Base-by-base conservation (phyloP, 1,139 yeast species). In the Suhomyces bribrorum region DNA sequence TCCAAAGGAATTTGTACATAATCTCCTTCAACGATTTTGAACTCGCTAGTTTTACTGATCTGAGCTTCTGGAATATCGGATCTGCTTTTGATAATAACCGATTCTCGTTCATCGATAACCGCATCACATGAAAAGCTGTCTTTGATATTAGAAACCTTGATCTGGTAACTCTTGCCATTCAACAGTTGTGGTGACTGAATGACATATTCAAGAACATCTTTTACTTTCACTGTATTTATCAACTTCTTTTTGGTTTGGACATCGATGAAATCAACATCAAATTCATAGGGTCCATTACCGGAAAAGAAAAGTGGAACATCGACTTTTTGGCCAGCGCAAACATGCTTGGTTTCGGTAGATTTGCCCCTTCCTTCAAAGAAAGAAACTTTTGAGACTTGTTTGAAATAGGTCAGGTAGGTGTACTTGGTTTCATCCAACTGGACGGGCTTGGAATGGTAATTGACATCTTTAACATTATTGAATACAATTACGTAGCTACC, bases 401-500 rank as follows among this genome's bases (percentile, higher is more conserved):
- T 70, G 57, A 77, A 77, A 46, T 75, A 72, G 0, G 81, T 77
- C 56, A 67, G 69, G 47, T 76, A 78, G 2, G 79, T 67, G 44
- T 71, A 69, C 28, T 59, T 59, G 1, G 47, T 42, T 26, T 63
- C 61, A 13, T 66, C 66, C 28, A 75, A 59, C 3, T 44, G 36
- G 2, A 73, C 58, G 3, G 72, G 63, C 3, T 43, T 37, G 8
- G 48, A 43, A 25, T 64, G 55, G 54, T 84, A 84, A 43, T 80
- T 66, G 29, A 64, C 68, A 53, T 85, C 90, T 23, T 73, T 71
- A 20, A 84, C 52, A 5, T 69, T 66, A 24, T 75, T 68, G 59
- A 92, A 87, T 18, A 79, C 80, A 40, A 92, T 82, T 17, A 79
- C 81, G 54, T 84, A 92, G 29, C 75, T 77, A 0, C 98, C 98